Conservation (phyloP, 2,329 filamentous ascomycete genomes). For the Hymenoscyphus salicellus region DNA sequence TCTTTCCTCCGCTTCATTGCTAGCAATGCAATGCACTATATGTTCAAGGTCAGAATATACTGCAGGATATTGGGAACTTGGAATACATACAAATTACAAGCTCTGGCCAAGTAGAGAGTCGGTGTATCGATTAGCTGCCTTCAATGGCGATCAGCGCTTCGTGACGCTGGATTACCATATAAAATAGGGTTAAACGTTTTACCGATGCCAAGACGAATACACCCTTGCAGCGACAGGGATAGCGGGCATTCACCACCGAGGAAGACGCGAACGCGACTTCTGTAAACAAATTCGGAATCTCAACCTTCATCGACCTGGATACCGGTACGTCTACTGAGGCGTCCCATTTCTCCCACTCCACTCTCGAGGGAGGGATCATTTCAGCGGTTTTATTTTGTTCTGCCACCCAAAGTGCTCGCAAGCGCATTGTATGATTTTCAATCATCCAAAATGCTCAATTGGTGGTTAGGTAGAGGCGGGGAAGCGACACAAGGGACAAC, state of each 20-base stretch:
- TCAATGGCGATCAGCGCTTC: neutral
- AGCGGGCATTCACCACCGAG: neutral
- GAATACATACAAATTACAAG: neutral
- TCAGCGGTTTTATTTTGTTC: neutral
- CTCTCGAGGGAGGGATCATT: neutral
- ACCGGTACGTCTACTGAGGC: neutral
- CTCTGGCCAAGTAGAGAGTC: neutral
- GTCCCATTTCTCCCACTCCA: neutral
- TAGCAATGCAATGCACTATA: neutral
- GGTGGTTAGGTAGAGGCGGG: conserved; percentile 33
- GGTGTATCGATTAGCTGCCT: neutral
- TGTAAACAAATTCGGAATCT: neutral
- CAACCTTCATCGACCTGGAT: neutral
- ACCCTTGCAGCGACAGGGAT: neutral
- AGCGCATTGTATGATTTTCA: neutral
- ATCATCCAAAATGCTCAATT: conserved; percentile 33
- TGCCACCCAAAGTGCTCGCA: neutral
- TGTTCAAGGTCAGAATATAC: neutral
- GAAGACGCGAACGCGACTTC: conserved; percentile 3
- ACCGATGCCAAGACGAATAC: conserved; percentile 21
- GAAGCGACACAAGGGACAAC: conserved; percentile 24
- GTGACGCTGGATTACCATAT: neutral
- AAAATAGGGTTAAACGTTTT: conserved; percentile 20
- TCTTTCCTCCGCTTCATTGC: conserved; percentile 26
- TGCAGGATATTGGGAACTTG: neutral